phyloP scores from a whole-genome alignment of 2,329 filamentous ascomycete genomes.

The Monascus ruber region DNA sequence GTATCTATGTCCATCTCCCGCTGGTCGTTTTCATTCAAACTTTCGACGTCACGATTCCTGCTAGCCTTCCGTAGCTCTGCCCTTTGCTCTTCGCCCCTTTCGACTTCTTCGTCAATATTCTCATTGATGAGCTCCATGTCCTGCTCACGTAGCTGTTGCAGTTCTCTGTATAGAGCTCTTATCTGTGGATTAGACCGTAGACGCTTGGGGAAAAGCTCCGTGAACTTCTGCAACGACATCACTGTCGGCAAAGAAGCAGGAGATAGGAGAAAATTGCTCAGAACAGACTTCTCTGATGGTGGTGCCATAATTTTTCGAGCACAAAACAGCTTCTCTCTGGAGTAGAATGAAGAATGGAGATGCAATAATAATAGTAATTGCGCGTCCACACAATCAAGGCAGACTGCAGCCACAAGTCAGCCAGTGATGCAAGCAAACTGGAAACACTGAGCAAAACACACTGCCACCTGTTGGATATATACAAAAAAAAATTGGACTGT shows the following conservation, averaged over 20 bases:
- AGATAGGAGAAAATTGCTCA: slow-evolving; percentile 65
- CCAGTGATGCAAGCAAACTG: too few relatives aligned
- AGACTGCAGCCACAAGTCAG: too few relatives aligned
- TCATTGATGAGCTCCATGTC: slow-evolving; percentile 55
- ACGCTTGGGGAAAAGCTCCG: slow-evolving; percentile 59
- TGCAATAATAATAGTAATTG: too few relatives aligned
- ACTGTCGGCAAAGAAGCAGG: slow-evolving; percentile 64
- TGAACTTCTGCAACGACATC: slow-evolving; percentile 64
- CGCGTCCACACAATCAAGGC: too few relatives aligned
- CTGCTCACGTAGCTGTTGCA: slow-evolving; percentile 61
- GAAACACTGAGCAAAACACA: too few relatives aligned
- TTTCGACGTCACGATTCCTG: slow-evolving; percentile 21
- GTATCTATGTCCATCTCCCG: slow-evolving; percentile 36
- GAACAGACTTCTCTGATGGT: slow-evolving; percentile 61
- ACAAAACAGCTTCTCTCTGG: too few relatives aligned
- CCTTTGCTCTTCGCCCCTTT: slow-evolving; percentile 25
- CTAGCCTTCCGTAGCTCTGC: slow-evolving; percentile 25
- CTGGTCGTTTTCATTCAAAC: slow-evolving; percentile 20
- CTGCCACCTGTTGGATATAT: too few relatives aligned
- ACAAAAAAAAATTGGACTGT: too few relatives aligned
- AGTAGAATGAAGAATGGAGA: too few relatives aligned
- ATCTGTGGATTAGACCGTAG: slow-evolving; percentile 57
- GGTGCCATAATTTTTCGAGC: slow-evolving; percentile 15
- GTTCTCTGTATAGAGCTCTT: slow-evolving; percentile 62
- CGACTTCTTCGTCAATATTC: slow-evolving; percentile 35